A percentile compares a stretch with the other conserved stretches of the same genome.
Evolutionary conservation across 1,284 basidiomycete genomes (phyloP).

Genomic region (Ganoderma meredithae): DNA sequence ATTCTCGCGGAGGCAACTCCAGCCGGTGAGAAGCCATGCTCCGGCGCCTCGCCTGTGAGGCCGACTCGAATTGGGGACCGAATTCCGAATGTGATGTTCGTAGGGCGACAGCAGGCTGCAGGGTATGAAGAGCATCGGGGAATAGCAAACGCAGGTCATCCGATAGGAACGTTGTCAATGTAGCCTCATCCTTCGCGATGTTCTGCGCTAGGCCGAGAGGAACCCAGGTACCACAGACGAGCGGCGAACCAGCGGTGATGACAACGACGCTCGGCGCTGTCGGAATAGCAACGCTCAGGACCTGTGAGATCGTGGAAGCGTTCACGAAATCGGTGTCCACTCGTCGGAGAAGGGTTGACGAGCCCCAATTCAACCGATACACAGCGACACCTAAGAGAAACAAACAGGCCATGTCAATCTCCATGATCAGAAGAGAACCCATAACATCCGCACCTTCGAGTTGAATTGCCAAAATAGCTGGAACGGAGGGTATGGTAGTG

Average conservation of each 20-base stretch:
- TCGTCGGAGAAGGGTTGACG: conserved; percentile 62
- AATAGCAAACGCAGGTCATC: conserved; percentile 66
- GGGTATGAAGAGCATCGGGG: conserved; percentile 45
- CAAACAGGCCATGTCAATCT: conserved; percentile 15
- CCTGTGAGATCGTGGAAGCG: conserved; percentile 61
- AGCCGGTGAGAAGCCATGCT: conserved; percentile 36
- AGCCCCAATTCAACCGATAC: conserved; percentile 68
- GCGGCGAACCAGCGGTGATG: conserved; percentile 54
- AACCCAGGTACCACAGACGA: conserved; percentile 69
- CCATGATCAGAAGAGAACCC: conserved; percentile 9
- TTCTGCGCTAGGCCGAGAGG: conserved; percentile 63
- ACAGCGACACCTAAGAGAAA: conserved; percentile 66
- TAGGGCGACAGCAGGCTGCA: conserved; percentile 13
- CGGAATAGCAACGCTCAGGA: conserved; percentile 48
- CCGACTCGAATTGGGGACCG: conserved; percentile 62
- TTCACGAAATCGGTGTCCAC: conserved; percentile 81
- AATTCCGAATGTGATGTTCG: conserved; percentile 53
- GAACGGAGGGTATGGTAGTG: conserved; percentile 65
- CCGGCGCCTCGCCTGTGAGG: conserved; percentile 48
- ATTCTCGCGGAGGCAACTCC: conserved; percentile 38
- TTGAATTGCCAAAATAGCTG: conserved; percentile 67
- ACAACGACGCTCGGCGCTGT: conserved; percentile 49
- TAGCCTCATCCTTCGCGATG: conserved; percentile 53
- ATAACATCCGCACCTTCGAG: conserved; percentile 63
- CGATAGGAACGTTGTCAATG: conserved; percentile 62